Conservation (phyloP, 2,329 filamentous ascomycete species). For the Microsporum audouinii region DNA sequence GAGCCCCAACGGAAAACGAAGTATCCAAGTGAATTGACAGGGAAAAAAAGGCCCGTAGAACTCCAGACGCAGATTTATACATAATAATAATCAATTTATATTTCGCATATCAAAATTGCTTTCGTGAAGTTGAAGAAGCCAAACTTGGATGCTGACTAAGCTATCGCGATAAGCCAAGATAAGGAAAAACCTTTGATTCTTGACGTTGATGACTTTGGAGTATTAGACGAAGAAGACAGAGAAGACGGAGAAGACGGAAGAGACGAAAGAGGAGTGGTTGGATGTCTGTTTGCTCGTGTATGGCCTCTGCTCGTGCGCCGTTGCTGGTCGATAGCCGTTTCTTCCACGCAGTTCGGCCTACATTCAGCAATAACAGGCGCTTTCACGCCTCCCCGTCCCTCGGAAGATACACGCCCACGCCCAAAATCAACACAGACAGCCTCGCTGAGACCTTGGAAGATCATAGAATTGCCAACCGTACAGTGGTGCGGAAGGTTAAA, state of each 20-base stretch:
- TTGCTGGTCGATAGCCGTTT: neutral
- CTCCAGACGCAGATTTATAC: neutral
- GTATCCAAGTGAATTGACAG: too few relatives aligned
- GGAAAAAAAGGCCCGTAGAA: neutral
- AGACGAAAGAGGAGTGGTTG: neutral
- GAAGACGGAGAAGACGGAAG: neutral
- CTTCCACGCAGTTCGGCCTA: neutral
- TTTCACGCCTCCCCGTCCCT: conserved; percentile 9
- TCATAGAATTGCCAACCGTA: conserved; percentile 23
- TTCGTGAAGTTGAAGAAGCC: neutral
- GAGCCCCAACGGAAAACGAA: too few relatives aligned
- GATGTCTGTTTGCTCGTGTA: neutral
- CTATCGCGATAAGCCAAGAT: neutral
- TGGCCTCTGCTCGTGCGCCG: neutral
- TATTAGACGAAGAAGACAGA: neutral
- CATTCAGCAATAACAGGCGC: conserved; percentile 12
- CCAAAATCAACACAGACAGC: conserved; percentile 18
- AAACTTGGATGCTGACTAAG: neutral
- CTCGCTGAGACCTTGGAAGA: conserved; percentile 26
- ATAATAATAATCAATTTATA: neutral
- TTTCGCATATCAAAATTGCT: neutral
- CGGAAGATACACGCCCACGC: conserved; percentile 1
- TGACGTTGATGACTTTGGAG: neutral
- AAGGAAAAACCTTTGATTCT: neutral
- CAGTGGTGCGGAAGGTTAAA: neutral